A percentile compares a stretch with the other conserved stretches of the same genome.
Conservation (phyloP, 148 eudicot genomes). For the Diospyros kaki region DNA sequence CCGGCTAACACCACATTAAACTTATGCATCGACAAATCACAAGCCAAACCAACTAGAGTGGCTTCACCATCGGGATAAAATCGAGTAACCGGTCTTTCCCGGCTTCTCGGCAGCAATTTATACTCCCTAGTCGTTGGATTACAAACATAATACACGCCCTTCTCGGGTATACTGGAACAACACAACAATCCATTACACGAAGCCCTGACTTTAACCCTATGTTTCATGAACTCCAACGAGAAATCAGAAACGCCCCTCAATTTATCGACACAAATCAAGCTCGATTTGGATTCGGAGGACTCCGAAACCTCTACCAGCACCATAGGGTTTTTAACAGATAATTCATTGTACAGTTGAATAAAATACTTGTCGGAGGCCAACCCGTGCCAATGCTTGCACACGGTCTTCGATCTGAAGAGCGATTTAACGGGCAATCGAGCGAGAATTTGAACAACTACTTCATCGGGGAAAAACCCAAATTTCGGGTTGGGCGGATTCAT, state of each 20-base stretch:
- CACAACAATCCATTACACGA: constrained; percentile 92
- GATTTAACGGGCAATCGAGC: constrained; percentile 73
- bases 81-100: constrained; percentile 77
- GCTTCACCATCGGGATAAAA: constrained; percentile 91
- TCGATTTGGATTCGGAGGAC: constrained; percentile 52
- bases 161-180: constrained; percentile 81
- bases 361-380: constrained; percentile 62
- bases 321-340: constrained; percentile 51
- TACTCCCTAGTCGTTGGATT: constrained; percentile 78
- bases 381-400: constrained; percentile 63
- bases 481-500: constrained; percentile 40
- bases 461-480: constrained; percentile 72
- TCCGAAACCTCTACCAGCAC: constrained; percentile 69
- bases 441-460: constrained; percentile 64
- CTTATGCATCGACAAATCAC: constrained; percentile 38
- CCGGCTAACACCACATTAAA: constrained; percentile 88
- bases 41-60: constrained; percentile 76
- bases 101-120: constrained; percentile 58
- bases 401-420: constrained; percentile 59
- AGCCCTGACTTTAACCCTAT: constrained; percentile 82
- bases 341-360: constrained; percentile 43
- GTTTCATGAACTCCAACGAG: constrained; percentile 63
- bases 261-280: constrained; percentile 67
- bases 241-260: constrained; percentile 62
- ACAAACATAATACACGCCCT: constrained; percentile 89